These are phyloP conservation scores for Colletotrichum tropicicola DNA, from an alignment of 2,329 filamentous ascomycete genomes.

Conservation along the genomic window DNA sequence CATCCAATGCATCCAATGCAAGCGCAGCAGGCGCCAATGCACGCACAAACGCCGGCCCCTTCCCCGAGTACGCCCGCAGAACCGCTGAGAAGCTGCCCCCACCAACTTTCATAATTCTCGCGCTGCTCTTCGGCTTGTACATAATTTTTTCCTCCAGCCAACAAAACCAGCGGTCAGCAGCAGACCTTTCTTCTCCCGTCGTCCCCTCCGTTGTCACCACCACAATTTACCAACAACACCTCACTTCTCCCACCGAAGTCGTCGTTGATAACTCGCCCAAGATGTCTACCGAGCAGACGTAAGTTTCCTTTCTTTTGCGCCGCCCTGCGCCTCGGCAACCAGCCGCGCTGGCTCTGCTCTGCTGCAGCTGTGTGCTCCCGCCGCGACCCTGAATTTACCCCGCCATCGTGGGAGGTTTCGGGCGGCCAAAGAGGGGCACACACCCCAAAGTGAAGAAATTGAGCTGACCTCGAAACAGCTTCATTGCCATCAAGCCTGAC, in stretches of 20 bases:
- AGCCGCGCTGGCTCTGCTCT: neutral
- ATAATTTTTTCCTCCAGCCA: conserved; percentile 43
- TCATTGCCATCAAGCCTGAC: conserved; percentile 99
- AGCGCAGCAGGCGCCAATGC: neutral
- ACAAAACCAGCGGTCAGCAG: conserved; percentile 32
- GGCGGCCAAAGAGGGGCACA: conserved; percentile 26
- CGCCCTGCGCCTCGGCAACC: neutral
- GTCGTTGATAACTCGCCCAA: conserved; percentile 46
- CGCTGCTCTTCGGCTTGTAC: conserved; percentile 46
- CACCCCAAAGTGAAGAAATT: conserved; percentile 4
- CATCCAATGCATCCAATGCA: neutral
- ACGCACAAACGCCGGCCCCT: conserved; percentile 3
- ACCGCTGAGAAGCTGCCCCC: conserved; percentile 52
- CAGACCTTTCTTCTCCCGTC: conserved; percentile 36
- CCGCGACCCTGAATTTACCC: conserved; percentile 36
- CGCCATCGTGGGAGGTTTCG: conserved; percentile 38
- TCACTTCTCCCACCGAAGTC: conserved; percentile 31
- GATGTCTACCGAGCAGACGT: conserved; percentile 91
- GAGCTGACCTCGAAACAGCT: conserved; percentile 63
- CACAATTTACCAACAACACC: conserved; percentile 34
- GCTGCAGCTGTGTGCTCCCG: conserved; percentile 18
- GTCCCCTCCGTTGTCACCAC: conserved; percentile 28
- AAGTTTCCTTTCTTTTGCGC: conserved; percentile 49
- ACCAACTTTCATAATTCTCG: conserved; percentile 51
- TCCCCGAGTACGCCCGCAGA: conserved; percentile 34